Conservation (phyloP, 2,329 filamentous ascomycete species). For the Fusarium sterilihyphosum region DNA sequence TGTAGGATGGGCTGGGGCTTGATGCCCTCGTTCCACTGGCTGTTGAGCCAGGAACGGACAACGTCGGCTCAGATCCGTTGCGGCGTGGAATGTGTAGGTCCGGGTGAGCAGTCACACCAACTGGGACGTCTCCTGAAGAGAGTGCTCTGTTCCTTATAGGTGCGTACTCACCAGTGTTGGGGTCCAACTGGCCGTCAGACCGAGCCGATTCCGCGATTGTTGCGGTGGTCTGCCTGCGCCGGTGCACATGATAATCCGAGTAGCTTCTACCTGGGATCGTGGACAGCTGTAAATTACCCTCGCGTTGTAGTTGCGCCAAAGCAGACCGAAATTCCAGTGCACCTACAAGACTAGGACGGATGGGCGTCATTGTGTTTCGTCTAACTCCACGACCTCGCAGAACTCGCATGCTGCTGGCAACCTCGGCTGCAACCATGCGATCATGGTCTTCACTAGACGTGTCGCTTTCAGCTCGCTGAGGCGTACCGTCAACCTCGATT, state of each 20-base stretch:
- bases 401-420: slow-evolving; percentile 93
- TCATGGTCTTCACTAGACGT: slow-evolving; percentile 65
- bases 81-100: slow-evolving; percentile 33
- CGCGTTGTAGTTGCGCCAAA: slow-evolving; percentile 84
- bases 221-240: slow-evolving; percentile 43
- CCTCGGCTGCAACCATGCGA: slow-evolving; percentile 78
- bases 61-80: slow-evolving; percentile 32
- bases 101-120: slow-evolving; percentile 19
- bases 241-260: slow-evolving; percentile 47
- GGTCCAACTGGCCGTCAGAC: slow-evolving; percentile 14
- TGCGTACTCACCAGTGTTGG: slow-evolving; percentile 2
- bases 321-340: slow-evolving; percentile 94
- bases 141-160: slow-evolving; percentile 51
- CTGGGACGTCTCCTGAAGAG: slow-evolving; percentile 56
- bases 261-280: slow-evolving; percentile 73
- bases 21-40: slow-evolving; percentile 40
- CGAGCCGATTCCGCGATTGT: slow-evolving; percentile 32
- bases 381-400: slow-evolving; percentile 72
- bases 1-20: slow-evolving; percentile 47
- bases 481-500: slow-evolving; percentile 57
- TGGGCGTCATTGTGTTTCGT: slow-evolving; percentile 82
- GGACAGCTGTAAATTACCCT: slow-evolving; percentile 77
- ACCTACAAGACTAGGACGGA: slow-evolving; percentile 91
- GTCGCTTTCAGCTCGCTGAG: slow-evolving; percentile 56
- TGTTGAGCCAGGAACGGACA: slow-evolving; percentile 30